Evolutionary conservation across 1,139 yeast genomes (phyloP).

Genomic region (Geotrichum bryndzae): DNA sequence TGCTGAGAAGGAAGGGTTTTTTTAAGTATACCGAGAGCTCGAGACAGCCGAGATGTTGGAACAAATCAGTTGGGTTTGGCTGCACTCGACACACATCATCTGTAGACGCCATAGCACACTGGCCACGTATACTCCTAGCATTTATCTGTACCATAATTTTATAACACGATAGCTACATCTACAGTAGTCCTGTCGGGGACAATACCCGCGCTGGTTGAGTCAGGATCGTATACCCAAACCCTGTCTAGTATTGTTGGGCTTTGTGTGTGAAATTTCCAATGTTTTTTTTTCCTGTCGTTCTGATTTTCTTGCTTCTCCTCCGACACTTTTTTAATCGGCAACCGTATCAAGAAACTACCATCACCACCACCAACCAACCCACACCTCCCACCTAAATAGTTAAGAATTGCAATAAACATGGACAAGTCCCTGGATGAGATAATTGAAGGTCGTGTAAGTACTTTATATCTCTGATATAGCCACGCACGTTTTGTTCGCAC

Average conservation of each 20-base stretch:
- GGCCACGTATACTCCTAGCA: not conserved
- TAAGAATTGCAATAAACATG: conserved; percentile 20
- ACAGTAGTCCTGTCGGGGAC: not conserved
- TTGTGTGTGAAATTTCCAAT: not conserved
- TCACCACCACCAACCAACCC: not conserved
- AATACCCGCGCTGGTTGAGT: not conserved
- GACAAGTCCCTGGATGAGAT: conserved; percentile 37
- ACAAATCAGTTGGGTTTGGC: not conserved
- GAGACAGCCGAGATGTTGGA: not conserved
- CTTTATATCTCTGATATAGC: not conserved
- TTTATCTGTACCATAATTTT: not conserved
- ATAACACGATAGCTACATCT: not conserved
- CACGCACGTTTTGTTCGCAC: not conserved
- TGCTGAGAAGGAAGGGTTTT: not conserved
- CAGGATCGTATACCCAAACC: not conserved
- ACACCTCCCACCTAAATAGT: not conserved
- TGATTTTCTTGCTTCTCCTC: not conserved
- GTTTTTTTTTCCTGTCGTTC: not conserved
- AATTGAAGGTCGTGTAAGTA: conserved; percentile 25
- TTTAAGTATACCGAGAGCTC: not conserved
- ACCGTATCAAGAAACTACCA: not conserved
- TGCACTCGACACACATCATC: not conserved
- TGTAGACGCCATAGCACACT: not conserved
- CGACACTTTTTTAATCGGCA: not conserved
- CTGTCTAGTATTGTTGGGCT: not conserved